Base-by-base conservation (phyloP, 2,329 filamentous ascomycete genomes). In the Dactylellina haptotyla region DNA sequence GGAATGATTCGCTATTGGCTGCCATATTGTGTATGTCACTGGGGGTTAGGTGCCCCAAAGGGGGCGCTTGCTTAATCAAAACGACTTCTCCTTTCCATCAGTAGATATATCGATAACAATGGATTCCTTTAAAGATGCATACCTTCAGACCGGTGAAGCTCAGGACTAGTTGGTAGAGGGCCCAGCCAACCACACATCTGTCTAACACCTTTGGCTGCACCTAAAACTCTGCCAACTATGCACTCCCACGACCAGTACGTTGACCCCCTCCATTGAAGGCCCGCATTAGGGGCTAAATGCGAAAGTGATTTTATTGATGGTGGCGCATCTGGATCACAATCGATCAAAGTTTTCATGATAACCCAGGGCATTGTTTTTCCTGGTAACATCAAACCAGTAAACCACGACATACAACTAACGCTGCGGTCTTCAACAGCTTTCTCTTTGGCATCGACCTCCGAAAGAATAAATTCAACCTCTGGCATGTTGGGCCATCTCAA, bases 331-430 rank as follows among this genome's bases (percentile, higher is more conserved):
- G 87, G 87, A 77, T 92, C 90, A 76, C 90, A 87, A 79, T 92
- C 90, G 75, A 92, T 88, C 45, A 93, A 83, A 2, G 89, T 86
- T 79, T 92, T 92, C 89, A 93, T 92, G 48, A 91, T 87, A 37
- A 92, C 84, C 81, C 90, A 93, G 1, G 90, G 89, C 48, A 91
- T 87, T 79, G 87, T 84, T 80, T 86, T 84, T 9, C 90, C 90
- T 6, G 90, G 90, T 2, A 93, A 81, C 34, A 92, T 85, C 12
- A 92, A 84, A 2, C 89, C 90, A 37, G 88, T 90, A 78, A 92
- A 92, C 82, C 90, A 93, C 4, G 90, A 90, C 86, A 91, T 89
- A 14, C 89, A 86, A 78, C 91, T 89, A 18, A 89, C 90, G 77
- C 88, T 88, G 78, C 88, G 81, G 41, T 84, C 82, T 75, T 90